Evolutionary conservation across 2,329 filamentous ascomycete genomes (phyloP).

Genomic region (Pezicula rhizophila): DNA sequence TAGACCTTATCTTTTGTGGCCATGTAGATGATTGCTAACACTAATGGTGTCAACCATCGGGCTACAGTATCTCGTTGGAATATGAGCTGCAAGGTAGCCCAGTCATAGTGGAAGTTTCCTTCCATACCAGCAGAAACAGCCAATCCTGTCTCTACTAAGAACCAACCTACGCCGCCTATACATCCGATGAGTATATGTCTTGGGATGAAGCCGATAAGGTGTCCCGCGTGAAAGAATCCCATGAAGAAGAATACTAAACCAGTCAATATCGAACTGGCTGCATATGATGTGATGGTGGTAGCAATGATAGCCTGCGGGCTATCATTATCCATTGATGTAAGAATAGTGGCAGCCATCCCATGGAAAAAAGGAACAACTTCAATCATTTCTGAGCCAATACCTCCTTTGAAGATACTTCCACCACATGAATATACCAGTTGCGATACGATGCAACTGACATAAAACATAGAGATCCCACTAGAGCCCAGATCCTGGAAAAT

Average conservation of each 20-base stretch:
- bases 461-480: conserved; percentile 97
- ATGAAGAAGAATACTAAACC: conserved; percentile 88
- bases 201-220: conserved; percentile 93
- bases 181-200: conserved; percentile 94
- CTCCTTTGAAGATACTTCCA: conserved; percentile 83
- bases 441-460: conserved; percentile 92
- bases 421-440: conserved; percentile 82
- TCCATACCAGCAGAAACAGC: conserved; percentile 88
- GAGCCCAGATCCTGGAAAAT: conserved; percentile 82
- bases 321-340: conserved; percentile 69
- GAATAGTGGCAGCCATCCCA: conserved; percentile 91
- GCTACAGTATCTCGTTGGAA: conserved; percentile 67
- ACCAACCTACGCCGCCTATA: conserved; percentile 95
- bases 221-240: conserved; percentile 80
- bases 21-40: conserved; percentile 67
- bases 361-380: conserved; percentile 99
- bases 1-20: conserved; percentile 48
- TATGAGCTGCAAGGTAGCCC: conserved; percentile 69
- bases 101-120: conserved; percentile 76
- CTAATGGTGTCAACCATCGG: conserved; percentile 77
- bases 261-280: conserved; percentile 84
- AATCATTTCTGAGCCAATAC: conserved; percentile 94
- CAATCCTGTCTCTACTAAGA: conserved; percentile 83
- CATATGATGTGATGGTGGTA: conserved; percentile 88
- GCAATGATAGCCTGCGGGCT: conserved; percentile 83